These are phyloP conservation scores for Atkinsonella texensis DNA, from an alignment of 2,329 filamentous ascomycete species.

Conservation along the genomic window DNA sequence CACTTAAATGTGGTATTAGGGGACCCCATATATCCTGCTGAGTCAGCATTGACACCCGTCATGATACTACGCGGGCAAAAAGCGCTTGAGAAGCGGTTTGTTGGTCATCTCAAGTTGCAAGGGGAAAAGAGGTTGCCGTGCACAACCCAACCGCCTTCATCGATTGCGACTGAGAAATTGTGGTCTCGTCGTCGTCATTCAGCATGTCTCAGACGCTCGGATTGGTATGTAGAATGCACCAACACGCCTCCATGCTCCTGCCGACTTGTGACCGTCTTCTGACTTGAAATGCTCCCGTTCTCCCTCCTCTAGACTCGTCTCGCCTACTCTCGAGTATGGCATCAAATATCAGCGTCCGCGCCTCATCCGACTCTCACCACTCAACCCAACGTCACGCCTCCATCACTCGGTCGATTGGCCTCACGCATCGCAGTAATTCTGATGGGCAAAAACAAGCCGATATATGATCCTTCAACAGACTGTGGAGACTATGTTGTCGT, in stretches of 20 bases:
- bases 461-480: constrained; percentile 93
- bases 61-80: background rate
- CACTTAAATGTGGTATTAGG: constrained; percentile 1
- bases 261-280: background rate
- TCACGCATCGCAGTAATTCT: constrained; percentile 75
- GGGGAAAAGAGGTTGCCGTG: background rate
- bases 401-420: constrained; percentile 81
- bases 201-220: constrained; percentile 72
- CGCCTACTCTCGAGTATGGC: constrained; percentile 94
- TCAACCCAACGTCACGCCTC: constrained; percentile 46
- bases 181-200: constrained; percentile 12
- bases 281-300: background rate
- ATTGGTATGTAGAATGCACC: constrained; percentile 39
- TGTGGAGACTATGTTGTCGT: constrained; percentile 98
- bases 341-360: constrained; percentile 63
- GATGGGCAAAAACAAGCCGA: constrained; percentile 99
- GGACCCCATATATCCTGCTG: background rate
- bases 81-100: background rate
- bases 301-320: constrained; percentile 61
- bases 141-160: background rate
- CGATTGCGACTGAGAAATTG: constrained; percentile 8
- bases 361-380: constrained; percentile 51
- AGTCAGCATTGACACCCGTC: constrained; percentile 1
- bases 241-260: background rate
- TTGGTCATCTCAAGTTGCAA: background rate